Conservation (phyloP, 768 basidiomycete genomes). For the Botryobasidium botryosum region DNA sequence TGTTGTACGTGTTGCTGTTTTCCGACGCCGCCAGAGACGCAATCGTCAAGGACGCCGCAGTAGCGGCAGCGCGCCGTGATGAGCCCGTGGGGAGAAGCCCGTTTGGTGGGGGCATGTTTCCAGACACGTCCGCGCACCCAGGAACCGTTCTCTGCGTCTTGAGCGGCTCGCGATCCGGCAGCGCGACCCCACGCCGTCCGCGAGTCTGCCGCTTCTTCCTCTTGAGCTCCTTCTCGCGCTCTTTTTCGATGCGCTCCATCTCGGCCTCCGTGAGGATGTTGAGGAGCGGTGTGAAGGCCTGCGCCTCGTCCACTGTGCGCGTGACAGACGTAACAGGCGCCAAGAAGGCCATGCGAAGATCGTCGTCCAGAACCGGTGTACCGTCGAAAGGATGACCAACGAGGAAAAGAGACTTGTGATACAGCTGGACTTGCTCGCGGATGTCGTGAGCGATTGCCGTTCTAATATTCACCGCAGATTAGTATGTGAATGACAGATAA, state of each 20-base stretch:
- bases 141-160: constrained; percentile 84
- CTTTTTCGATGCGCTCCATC: constrained; percentile 75
- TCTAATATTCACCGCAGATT: constrained; percentile 25
- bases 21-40: constrained; percentile 87
- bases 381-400: constrained; percentile 79
- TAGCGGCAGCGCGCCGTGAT: constrained; percentile 62
- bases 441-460: constrained; percentile 93
- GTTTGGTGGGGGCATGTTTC: constrained; percentile 37
- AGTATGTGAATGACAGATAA: not conserved
- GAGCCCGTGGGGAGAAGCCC: constrained; percentile 52
- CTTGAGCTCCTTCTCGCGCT: constrained; percentile 83
- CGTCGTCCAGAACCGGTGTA: constrained; percentile 66
- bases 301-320: constrained; percentile 61
- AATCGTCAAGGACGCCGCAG: constrained; percentile 67
- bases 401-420: constrained; percentile 82
- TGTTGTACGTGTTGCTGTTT: constrained; percentile 39
- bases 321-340: constrained; percentile 58
- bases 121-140: constrained; percentile 53
- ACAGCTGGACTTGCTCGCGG: constrained; percentile 83
- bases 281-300: constrained; percentile 73
- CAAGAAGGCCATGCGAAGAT: constrained; percentile 76
- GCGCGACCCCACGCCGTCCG: constrained; percentile 56
- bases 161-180: constrained; percentile 87
- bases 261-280: constrained; percentile 80
- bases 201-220: constrained; percentile 65